A percentile compares a stretch with the other conserved stretches of the same genome.
phyloP scores from a whole-genome alignment of 2,329 filamentous ascomycete species.

The Fusarium torreyae region DNA sequence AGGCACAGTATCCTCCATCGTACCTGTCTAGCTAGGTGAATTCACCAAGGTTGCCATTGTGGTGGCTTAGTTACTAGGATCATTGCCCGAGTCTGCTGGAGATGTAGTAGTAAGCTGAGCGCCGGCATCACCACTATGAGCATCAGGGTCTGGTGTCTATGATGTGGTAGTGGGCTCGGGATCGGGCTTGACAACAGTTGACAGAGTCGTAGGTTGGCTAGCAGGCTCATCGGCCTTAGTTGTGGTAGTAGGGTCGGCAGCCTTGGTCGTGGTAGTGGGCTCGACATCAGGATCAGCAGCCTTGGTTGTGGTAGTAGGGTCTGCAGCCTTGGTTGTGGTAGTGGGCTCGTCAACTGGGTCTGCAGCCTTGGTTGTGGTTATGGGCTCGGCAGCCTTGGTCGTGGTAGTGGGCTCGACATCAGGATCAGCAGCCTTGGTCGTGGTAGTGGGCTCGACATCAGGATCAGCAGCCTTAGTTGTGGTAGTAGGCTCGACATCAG shows the following conservation, averaged over 20 bases:
- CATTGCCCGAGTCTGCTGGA: too few species aligned
- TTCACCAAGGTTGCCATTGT: too few species aligned
- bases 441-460: not conserved
- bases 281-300: not conserved
- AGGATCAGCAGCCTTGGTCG: not conserved
- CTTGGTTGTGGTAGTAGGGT: not conserved
- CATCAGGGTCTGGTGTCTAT: not conserved
- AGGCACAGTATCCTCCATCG: too few species aligned
- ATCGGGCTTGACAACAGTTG: not conserved
- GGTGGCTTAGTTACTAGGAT: too few species aligned
- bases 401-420: conserved; percentile 5
- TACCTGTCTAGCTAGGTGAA: too few species aligned
- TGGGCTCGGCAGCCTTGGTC: not conserved
- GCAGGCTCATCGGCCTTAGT: not conserved
- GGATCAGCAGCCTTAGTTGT: not conserved
- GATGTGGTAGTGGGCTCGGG: not conserved
- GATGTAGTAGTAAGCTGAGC: too few species aligned
- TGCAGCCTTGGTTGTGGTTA: not conserved
- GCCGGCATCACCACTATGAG: too few species aligned
- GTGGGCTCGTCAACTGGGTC: not conserved
- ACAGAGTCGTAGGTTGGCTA: conserved; percentile 6
- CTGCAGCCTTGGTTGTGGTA: not conserved
- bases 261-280: not conserved
- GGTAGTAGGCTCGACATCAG: not conserved
- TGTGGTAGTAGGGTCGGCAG: not conserved